Base-by-base conservation (phyloP, 345 rosid species). In the Syzygium jambos region DNA sequence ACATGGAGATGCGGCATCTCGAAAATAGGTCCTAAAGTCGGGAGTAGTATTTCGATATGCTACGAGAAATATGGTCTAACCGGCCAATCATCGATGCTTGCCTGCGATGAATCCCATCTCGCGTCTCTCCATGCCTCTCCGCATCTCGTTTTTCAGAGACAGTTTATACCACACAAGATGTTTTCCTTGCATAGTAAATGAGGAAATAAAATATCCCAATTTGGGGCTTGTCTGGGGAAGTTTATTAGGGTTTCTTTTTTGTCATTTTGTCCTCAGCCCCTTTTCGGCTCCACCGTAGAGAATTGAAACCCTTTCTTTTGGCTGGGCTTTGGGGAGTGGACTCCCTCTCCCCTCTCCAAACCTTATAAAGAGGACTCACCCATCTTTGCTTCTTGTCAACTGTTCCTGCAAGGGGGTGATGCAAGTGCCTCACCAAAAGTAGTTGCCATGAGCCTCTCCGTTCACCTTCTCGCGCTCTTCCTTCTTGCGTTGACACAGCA, bases 401-500 rank as follows among this genome's bases (percentile, higher is more conserved):
- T 1, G 4, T 73, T 38, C 80, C 3, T 73, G 80, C 80, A 38
- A 0, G 46, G 11, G 49, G 27, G 80, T 73, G 80, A 5, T 19
- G 80, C 49, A 38, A 73, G 80, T 19, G 80, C 80, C 80, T 4
- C 38, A 22, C 46, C 21, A 5, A 73, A 41, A 1, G 80, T 19
- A 34, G 49, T 73, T 38, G 80, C 80, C 80, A 73, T 73, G 80
- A 73, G 49, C 80, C 25, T 73, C 49, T 73, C 14, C 49, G 80
- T 73, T 73, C 49, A 19, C 14, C 80, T 73, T 73, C 80, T 73
- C 8, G 11, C 63, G 84, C 88, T 52, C 88, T 85, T 88, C n/a
- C 63, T 92, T 85, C 87, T 92, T 84, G 84, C 91, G 65, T 34
- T 86, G 19, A 87, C 86, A 63, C 38, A 87, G 17, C 29, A 87